Conservation (phyloP, 2,329 filamentous ascomycete genomes). For the Monilinia fructicola region DNA sequence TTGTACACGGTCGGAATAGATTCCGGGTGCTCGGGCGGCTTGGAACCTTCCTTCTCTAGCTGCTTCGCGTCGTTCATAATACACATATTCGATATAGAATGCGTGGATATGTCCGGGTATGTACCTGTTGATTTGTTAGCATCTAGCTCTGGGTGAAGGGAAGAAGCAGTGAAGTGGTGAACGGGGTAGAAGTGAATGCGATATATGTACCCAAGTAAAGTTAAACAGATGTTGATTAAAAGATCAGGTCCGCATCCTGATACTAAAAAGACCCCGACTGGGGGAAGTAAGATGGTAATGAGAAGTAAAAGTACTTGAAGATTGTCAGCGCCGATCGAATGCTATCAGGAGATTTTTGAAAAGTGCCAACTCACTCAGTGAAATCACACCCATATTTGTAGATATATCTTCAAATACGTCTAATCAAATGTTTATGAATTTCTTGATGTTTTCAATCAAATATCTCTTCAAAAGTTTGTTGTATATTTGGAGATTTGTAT, state of each 20-base stretch:
- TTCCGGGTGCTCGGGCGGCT: constrained; percentile 59
- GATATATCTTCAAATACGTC: neutral
- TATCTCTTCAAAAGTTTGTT: neutral
- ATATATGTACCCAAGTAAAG: constrained; percentile 41
- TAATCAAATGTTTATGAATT: neutral
- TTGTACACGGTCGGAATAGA: constrained; percentile 73
- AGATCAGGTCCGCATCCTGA: constrained; percentile 46
- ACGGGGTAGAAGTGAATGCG: neutral
- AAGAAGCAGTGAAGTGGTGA: no score
- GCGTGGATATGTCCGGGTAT: constrained; percentile 42
- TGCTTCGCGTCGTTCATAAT: constrained; percentile 71
- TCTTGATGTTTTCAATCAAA: neutral
- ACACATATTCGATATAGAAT: constrained; percentile 65
- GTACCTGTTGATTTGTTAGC: constrained; percentile 48
- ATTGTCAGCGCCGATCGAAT: neutral
- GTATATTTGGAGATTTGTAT: neutral
- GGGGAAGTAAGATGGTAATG: constrained; percentile 39
- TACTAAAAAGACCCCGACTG: constrained; percentile 44
- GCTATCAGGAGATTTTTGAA: constrained; percentile 46
- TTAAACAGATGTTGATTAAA: constrained; percentile 46
- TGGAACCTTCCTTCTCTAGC: constrained; percentile 56
- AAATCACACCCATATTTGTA: constrained; percentile 40
- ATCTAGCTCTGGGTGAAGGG: neutral
- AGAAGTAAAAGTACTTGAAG: neutral
- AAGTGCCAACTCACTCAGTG: constrained; percentile 40